phyloP scores from a whole-genome alignment of 768 basidiomycete species.

The Tulasnella sp. region DNA sequence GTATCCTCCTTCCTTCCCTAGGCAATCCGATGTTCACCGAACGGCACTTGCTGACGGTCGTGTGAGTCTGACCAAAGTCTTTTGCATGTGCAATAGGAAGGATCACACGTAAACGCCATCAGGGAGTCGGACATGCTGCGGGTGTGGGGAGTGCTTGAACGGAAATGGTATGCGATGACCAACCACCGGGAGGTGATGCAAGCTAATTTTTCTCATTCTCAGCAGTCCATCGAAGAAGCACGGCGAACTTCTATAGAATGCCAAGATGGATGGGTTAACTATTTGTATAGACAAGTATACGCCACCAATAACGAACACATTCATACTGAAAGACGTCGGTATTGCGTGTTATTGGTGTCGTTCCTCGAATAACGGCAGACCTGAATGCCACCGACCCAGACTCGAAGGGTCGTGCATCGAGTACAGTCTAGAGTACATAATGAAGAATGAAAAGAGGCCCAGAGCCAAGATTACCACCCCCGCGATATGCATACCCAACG shows the following conservation, averaged over 20 bases:
- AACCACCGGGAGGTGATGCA: neutral
- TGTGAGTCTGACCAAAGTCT: neutral
- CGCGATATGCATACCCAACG: neutral
- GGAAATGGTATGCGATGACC: neutral
- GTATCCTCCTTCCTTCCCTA: neutral
- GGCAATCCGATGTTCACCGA: constrained; percentile 5
- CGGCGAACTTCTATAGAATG: neutral
- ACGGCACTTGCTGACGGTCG: neutral
- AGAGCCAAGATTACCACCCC: neutral
- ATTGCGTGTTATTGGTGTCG: neutral
- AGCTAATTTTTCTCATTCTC: neutral
- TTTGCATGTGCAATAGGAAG: neutral
- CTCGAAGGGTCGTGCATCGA: neutral
- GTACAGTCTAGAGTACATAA: neutral
- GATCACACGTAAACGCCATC: neutral
- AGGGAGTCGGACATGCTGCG: neutral
- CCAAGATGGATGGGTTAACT: neutral
- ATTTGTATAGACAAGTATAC: neutral
- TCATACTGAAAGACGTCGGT: neutral
- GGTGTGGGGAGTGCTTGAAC: neutral
- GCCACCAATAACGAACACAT: neutral
- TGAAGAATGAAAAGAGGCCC: neutral
- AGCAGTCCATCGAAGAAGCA: neutral
- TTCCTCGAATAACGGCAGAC: neutral
- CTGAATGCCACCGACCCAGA: neutral